Base-by-base conservation (phyloP, 106 monocot genomes). In the Dendrobium nobile region DNA sequence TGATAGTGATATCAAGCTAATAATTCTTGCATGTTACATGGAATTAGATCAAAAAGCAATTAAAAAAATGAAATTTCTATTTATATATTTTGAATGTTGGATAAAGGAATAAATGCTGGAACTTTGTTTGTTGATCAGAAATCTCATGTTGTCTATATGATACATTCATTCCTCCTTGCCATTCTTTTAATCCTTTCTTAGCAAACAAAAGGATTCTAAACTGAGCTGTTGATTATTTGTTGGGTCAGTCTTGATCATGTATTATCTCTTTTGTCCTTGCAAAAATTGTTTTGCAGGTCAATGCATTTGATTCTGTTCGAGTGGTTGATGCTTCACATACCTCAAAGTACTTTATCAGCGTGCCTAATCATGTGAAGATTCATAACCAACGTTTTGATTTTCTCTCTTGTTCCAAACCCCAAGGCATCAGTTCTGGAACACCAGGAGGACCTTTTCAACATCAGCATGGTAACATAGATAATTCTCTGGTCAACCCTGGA, bases 261-360 rank as follows among this genome's bases (percentile, higher is more conserved):
- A 19, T 76, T 3, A 5, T 76, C 24, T 9, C n/a, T 43, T 27
- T 43, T 74, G 74, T 74, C 20, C 41, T 42, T 9, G 3, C 6
- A 76, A 74, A 74, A 43, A 37, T 47, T 40, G 51, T 27, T 22
- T 37, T 70, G 31, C 88, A 99, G 99, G 95, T 95, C 20, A 93
- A 90, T 86, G 95, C 91, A 73, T 95, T 85, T 87, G 87, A 95
- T 75, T 81, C 77, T 79, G 37, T 91, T 16, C 88, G 85, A n/a
- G 78, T 93, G 9, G 82, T 99, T 79, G 85, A 88, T 82, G 89
- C 91, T 75, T 79, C 77, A 16, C 86, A 89, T 78, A 82, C 79
- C 75, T 87, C 88, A 2, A 99, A 93, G 85, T 95, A 93, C 79
- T 89, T 86, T 79, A 78, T 97, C 45, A 75, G 67, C 47, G 54